Evolutionary conservation across 371 early-diverging fungal species (phyloP), one percentile per base, ranked within the genome.

Genomic region (Circinella umbellata): DNA sequence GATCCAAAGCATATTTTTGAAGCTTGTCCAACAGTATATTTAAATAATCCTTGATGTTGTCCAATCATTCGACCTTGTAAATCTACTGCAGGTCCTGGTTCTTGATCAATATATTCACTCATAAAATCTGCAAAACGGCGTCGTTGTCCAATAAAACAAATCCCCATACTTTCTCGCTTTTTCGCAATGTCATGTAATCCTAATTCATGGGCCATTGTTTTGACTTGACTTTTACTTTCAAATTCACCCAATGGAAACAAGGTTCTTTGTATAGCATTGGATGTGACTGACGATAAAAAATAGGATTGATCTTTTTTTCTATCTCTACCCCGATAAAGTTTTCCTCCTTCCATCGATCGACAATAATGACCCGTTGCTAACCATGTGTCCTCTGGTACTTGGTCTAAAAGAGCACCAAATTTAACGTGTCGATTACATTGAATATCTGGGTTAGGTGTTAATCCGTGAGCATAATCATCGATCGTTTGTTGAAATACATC

Each of bases 361-460:
- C 95, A 95, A 72, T 98, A 98, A 78, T 98, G 98, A 3, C 98
- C 98, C 14, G 95, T 93, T 2, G 94, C 96, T 59, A 96, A 76
- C 91, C 88, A 81, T 1, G 64, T 61, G 60, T 84, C 82, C 4
- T 80, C 49, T 3, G 84, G 86, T 18, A 82, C 79, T 37, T 78
- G 77, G 34, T 80, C 77, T n/a, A 92, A 69, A 47, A 98, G 80
- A 9, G 87, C 88, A 13, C 96, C 97, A 83, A 98, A 98, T 76
- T 98, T 98, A 81, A 98, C 95, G 67, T 89, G 86, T 14, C 86
- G 79, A 73, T 98, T 98, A 77, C 98, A 98, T 4, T 85, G 65
- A 13, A 98, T 82, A 71, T 98, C 98, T 20, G 98, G 98, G 67
- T 98, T 98, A 5, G 98, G 97, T 0, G 98, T 98, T 39, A 84